Percentiles rank a stretch among this genome's conserved stretches.
These are phyloP conservation scores for Fusarium liriodendri DNA, from an alignment of 2,329 filamentous ascomycete genomes.

Conservation along the genomic window DNA sequence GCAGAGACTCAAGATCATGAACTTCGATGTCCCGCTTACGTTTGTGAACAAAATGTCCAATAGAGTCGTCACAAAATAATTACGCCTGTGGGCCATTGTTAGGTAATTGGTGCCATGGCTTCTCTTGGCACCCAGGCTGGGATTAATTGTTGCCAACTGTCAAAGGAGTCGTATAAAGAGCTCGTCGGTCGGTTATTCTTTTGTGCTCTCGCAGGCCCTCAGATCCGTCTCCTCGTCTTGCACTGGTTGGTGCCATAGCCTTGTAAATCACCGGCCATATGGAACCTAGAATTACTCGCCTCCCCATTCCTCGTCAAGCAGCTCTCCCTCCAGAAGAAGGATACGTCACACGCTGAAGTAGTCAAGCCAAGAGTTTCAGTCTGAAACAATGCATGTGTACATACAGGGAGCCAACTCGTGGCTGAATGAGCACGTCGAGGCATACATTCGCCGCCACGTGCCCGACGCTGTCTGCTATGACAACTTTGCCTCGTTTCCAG, in stretches of 20 bases:
- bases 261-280: conserved; percentile 1
- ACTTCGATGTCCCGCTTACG: conserved; percentile 31
- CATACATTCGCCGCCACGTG: conserved; percentile 45
- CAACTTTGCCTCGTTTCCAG: conserved; percentile 44
- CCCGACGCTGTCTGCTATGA: conserved; percentile 45
- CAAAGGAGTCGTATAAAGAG: conserved; percentile 10
- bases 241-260: conserved; percentile 7
- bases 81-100: conserved; percentile 10
- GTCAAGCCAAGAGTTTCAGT: not conserved
- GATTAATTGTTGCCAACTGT: not conserved
- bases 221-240: not conserved
- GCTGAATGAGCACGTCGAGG: conserved; percentile 48
- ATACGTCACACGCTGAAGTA: not conserved
- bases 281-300: conserved; percentile 5
- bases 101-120: conserved; percentile 15
- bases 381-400: conserved; percentile 33
- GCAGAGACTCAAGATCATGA: conserved; percentile 28
- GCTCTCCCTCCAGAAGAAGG: conserved; percentile 36
- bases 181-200: not conserved
- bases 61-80: conserved; percentile 11
- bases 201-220: not conserved
- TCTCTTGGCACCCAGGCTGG: conserved; percentile 17
- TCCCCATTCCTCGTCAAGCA: conserved; percentile 20
- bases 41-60: conserved; percentile 24
- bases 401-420: conserved; percentile 43